Percentiles rank a stretch among this genome's conserved stretches.
These are phyloP conservation scores for Neurospora intermedia DNA, from an alignment of 495 filamentous ascomycete genomes.

Conservation along the genomic window DNA sequence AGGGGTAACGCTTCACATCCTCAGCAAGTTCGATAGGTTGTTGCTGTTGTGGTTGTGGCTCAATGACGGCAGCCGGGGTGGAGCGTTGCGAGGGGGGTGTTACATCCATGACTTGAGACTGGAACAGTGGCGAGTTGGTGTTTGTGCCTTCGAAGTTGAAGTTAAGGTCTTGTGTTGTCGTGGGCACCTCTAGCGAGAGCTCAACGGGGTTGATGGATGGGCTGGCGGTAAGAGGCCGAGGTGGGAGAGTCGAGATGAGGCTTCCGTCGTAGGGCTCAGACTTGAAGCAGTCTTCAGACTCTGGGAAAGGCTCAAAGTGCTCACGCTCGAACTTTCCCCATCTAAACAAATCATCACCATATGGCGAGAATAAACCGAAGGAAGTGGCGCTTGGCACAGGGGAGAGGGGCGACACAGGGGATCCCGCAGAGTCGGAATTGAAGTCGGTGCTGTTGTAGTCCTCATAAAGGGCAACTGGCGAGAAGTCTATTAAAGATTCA, in stretches of 20 bases:
- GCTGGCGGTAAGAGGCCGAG: slow-evolving; percentile 7
- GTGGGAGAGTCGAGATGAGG: slow-evolving; percentile 1
- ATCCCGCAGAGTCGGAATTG: slow-evolving; percentile 19
- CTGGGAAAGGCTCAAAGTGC: slow-evolving; percentile 6
- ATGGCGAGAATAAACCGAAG: slow-evolving; percentile 9
- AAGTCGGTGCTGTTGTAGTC: slow-evolving; percentile 20
- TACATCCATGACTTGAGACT: slow-evolving; percentile 6
- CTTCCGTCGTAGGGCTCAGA: slow-evolving; percentile 10
- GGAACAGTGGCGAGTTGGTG: slow-evolving; percentile 5
- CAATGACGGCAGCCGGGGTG: not conserved
- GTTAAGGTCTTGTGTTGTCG: not conserved
- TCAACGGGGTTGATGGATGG: slow-evolving; percentile 24
- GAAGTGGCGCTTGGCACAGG: slow-evolving; percentile 17
- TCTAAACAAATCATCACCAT: slow-evolving; percentile 7
- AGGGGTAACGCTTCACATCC: slow-evolving; percentile 9
- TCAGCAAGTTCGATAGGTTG: not conserved
- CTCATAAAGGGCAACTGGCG: slow-evolving; percentile 9
- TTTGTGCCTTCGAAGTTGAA: not conserved
- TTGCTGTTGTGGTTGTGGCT: not conserved
- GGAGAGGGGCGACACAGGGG: slow-evolving; percentile 16
- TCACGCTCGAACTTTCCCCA: slow-evolving; percentile 7
- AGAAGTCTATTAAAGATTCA: slow-evolving; percentile 9
- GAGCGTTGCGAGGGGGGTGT: not conserved
- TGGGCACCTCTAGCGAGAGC: slow-evolving; percentile 8
- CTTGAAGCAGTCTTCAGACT: slow-evolving; percentile 12